Conservation (phyloP, 2,329 filamentous ascomycete genomes). For the Tolypocladium paradoxum region DNA sequence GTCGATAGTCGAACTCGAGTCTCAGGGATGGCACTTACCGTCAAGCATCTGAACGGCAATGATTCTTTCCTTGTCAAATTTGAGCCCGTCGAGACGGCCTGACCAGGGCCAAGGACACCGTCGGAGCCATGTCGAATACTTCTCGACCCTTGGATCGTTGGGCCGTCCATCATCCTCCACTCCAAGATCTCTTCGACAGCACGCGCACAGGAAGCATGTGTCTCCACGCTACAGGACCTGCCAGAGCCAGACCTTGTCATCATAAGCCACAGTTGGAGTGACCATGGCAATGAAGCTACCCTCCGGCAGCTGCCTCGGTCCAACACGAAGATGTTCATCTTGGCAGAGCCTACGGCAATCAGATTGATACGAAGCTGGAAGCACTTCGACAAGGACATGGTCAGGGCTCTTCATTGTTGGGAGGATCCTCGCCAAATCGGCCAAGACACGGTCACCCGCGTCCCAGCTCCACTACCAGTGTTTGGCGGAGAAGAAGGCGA, state of each 20-base stretch:
- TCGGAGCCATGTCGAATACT: slow-evolving; percentile 51
- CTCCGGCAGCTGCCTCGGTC: slow-evolving; percentile 49
- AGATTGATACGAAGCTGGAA: slow-evolving; percentile 57
- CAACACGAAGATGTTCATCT: slow-evolving; percentile 46
- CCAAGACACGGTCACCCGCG: slow-evolving; percentile 23
- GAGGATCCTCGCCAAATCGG: slow-evolving; percentile 25
- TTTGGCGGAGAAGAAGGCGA: slow-evolving; percentile 48
- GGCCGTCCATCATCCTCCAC: slow-evolving; percentile 48
- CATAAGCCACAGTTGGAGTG: slow-evolving; percentile 38
- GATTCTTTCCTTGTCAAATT: slow-evolving; percentile 56
- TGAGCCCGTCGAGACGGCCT: slow-evolving; percentile 32
- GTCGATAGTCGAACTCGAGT: background rate
- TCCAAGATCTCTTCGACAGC: slow-evolving; percentile 49
- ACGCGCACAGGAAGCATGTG: slow-evolving; percentile 43
- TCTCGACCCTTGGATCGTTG: slow-evolving; percentile 60
- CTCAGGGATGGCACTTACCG: slow-evolving; percentile 44
- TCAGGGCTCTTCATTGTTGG: slow-evolving; percentile 35
- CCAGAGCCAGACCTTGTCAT: slow-evolving; percentile 34
- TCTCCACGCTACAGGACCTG: slow-evolving; percentile 37
- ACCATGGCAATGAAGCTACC: slow-evolving; percentile 62
- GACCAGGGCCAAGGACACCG: background rate
- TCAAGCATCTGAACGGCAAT: slow-evolving; percentile 55
- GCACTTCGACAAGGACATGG: slow-evolving; percentile 47
- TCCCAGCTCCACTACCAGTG: slow-evolving; percentile 43
- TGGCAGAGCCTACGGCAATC: slow-evolving; percentile 55